These are phyloP conservation scores for Aspergillus sclerotialis DNA, from an alignment of 2,329 filamentous ascomycete genomes.

Conservation along the genomic window DNA sequence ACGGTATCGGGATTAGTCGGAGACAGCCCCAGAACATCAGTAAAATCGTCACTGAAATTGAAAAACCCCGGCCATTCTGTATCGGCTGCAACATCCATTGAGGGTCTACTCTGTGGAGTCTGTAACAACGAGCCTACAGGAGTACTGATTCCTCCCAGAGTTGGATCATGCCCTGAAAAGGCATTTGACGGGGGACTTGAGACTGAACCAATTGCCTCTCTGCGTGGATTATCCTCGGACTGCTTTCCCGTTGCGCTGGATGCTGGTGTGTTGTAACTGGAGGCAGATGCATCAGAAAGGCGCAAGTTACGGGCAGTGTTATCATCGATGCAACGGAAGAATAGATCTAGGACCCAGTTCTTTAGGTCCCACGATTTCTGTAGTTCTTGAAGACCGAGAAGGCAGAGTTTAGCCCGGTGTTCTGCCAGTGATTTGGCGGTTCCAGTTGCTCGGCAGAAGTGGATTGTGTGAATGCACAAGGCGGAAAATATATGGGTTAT, in stretches of 20 bases:
- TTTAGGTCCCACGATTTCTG: conserved; percentile 46
- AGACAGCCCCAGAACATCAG: conserved; percentile 18
- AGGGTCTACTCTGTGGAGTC: conserved; percentile 5
- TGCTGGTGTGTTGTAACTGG: neutral
- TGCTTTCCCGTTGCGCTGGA: neutral
- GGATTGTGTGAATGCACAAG: conserved; percentile 43
- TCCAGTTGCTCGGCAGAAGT: conserved; percentile 31
- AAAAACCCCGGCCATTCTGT: conserved; percentile 25
- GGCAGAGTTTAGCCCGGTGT: conserved; percentile 42
- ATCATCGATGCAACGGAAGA: conserved; percentile 43
- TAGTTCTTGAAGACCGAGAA: conserved; percentile 42
- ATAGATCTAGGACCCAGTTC: conserved; percentile 44
- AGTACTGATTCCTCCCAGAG: conserved; percentile 2
- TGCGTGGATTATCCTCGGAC: conserved; percentile 1
- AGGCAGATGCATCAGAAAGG: conserved; percentile 11
- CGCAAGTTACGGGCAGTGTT: conserved; percentile 36
- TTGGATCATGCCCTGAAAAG: conserved; percentile 2
- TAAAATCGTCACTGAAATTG: conserved; percentile 22
- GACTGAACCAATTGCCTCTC: neutral
- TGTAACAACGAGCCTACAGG: conserved; percentile 1
- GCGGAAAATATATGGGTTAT: conserved; percentile 45
- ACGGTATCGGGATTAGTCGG: conserved; percentile 24
- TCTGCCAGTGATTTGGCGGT: conserved; percentile 41
- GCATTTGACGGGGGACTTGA: neutral
- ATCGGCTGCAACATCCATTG: conserved; percentile 7